Evolutionary conservation across 768 basidiomycete species (phyloP), one percentile per base, ranked within the genome.

Genomic region (Fibroporia radiculosa): DNA sequence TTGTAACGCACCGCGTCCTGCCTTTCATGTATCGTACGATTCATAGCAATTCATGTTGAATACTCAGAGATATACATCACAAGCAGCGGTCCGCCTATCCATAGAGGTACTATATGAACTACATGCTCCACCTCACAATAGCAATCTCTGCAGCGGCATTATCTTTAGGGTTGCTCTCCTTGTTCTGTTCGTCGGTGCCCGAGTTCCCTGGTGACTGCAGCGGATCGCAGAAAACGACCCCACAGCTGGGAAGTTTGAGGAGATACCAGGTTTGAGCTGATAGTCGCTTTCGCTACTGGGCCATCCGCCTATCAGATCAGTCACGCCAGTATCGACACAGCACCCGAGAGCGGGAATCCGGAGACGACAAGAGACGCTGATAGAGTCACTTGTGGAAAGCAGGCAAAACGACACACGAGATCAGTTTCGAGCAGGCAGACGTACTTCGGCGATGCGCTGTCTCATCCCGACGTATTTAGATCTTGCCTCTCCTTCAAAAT

Each of bases 261-360:
- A 59, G 38, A 40, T 52, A 52, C 52, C 55, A 61, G 10, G 52
- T 31, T 18, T 56, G 45, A n/a, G 37, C 39, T n/a, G 49, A 50
- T 11, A 51, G 36, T 37, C 44, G 49, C 42, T 59, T 63, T 33
- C 61, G 61, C 64, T 64, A 65, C 63, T 64, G 31, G 27, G n/a
- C n/a, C n/a, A n/a, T n/a, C n/a, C n/a, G n/a, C n/a, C n/a, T n/a
- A n/a, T n/a, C n/a, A n/a, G n/a, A n/a, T n/a, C n/a, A n/a, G n/a
- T n/a, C n/a, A n/a, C n/a, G n/a, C n/a, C n/a, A n/a, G n/a, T n/a
- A n/a, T n/a, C n/a, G n/a, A n/a, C n/a, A n/a, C n/a, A n/a, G n/a
- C n/a, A n/a, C n/a, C n/a, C n/a, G n/a, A n/a, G n/a, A n/a, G n/a
- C n/a, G n/a, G n/a, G n/a, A n/a, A n/a, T n/a, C n/a, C n/a, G n/a